These are phyloP conservation scores for Talaromyces wortmannii DNA, from an alignment of 495 filamentous ascomycete genomes.

Conservation along the genomic window DNA sequence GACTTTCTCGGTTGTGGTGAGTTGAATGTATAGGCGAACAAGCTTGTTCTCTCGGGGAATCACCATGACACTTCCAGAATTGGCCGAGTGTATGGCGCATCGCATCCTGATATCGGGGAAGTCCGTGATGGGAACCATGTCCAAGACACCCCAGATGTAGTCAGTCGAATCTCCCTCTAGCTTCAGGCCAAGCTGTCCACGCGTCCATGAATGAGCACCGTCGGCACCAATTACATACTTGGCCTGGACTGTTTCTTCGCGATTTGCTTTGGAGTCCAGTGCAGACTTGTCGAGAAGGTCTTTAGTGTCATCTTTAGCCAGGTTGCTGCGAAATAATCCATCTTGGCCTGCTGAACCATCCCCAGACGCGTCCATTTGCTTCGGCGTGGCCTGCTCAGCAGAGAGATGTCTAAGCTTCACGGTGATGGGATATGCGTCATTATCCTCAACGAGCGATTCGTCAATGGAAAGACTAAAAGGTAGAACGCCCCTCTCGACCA, in stretches of 20 bases:
- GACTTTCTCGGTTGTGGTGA: constrained; percentile 40
- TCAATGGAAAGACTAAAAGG: constrained; percentile 26
- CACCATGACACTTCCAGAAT: constrained; percentile 55
- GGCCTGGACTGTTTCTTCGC: constrained; percentile 34
- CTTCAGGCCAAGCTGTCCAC: constrained; percentile 42
- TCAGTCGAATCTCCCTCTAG: constrained; percentile 54
- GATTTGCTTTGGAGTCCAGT: constrained; percentile 7
- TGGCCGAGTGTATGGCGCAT: constrained; percentile 57
- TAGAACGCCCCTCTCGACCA: constrained; percentile 38
- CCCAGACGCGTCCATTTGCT: constrained; percentile 9
- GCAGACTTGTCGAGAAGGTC: constrained; percentile 36
- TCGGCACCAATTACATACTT: constrained; percentile 62
- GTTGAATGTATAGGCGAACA: constrained; percentile 64
- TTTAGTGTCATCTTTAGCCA: constrained; percentile 48
- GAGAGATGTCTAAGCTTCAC: constrained; percentile 37
- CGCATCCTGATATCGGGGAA: constrained; percentile 64
- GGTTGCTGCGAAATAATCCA: constrained; percentile 50
- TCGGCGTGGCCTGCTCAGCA: constrained; percentile 33
- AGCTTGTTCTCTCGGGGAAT: constrained; percentile 63
- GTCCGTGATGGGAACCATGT: constrained; percentile 55
- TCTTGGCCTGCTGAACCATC: constrained; percentile 20
- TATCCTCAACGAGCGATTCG: constrained; percentile 27
- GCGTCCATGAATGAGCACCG: constrained; percentile 54
- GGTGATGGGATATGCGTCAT: constrained; percentile 44
- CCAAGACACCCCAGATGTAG: constrained; percentile 55